Evolutionary conservation across 2,329 filamentous ascomycete species (phyloP).

Genomic region (Trichoderma sp.): DNA sequence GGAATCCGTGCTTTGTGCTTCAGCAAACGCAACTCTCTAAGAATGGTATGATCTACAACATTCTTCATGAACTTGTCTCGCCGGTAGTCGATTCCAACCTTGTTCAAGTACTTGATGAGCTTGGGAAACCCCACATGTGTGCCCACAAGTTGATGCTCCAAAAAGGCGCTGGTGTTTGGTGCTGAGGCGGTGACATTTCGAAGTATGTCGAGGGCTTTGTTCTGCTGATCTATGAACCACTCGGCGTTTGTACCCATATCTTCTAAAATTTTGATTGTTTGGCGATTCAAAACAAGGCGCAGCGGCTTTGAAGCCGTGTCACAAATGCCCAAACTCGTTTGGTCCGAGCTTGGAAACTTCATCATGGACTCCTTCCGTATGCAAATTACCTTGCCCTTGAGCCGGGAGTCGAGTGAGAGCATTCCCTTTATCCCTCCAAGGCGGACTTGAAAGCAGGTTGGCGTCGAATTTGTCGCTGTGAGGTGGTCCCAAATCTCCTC

Average conservation of each 20-base stretch:
- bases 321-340: conserved; percentile 66
- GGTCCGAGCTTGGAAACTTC: conserved; percentile 65
- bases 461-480: conserved; percentile 44
- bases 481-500: conserved; percentile 58
- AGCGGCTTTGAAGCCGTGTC: conserved; percentile 66
- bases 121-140: conserved; percentile 58
- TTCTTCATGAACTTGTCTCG: conserved; percentile 68
- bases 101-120: conserved; percentile 59
- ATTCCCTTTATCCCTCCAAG: conserved; percentile 76
- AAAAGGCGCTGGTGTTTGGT: conserved; percentile 63
- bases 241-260: conserved; percentile 61
- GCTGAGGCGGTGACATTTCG: conserved; percentile 57
- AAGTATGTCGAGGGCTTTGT: conserved; percentile 58
- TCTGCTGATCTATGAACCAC: conserved; percentile 66
- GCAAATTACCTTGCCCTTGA: conserved; percentile 57
- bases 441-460: conserved; percentile 73
- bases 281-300: conserved; percentile 70
- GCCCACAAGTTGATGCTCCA: conserved; percentile 62
- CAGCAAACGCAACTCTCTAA: conserved; percentile 69
- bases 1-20: conserved; percentile 79
- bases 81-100: conserved; percentile 62
- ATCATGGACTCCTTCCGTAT: conserved; percentile 71
- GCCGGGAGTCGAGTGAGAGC: conserved; percentile 64
- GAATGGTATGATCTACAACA: conserved; percentile 65
- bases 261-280: conserved; percentile 82